Evolutionary conservation across 441 rosid genomes (phyloP), one percentile per base, ranked within the genome.

Genomic region (Geranium incanum): DNA sequence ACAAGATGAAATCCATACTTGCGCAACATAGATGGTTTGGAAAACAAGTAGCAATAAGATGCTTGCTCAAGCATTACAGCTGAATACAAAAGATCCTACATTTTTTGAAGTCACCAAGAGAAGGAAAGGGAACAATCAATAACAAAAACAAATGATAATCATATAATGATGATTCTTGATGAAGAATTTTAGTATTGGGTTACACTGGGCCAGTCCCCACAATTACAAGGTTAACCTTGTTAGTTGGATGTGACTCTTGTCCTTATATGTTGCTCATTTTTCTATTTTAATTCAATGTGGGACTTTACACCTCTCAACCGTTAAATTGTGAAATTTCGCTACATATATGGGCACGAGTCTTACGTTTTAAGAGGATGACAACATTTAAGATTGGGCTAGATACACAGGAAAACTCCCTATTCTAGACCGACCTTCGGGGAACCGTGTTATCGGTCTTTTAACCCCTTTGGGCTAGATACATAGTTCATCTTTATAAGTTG

Each of bases 51-150:
- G 83, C 99, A 95, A 78, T 93, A 93, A 71, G 99, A 91, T 80
- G 97, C 97, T 87, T 95, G 99, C 92, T 95, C 99, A 68, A 93
- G 90, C 98, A 95, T 89, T 67, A 95, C 97, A 75, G 99, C 99
- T 16, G 97, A 87, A 85, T 91, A 91, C 78, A 93, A 73, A 72
- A 89, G 80, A 77, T 95, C 99, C 99, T 95, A 37, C 76, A 3
- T 50, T 50, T 38, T 73, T 45, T 77, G 67, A 75, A 67, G 38
- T 37, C 52, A 71, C 83, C 68, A 78, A 77, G 19, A 38, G 69
- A 72, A 77, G 67, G 70, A 72, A 52, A 72, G 69, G 13, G 66
- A 55, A 5, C 23, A 57, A 65, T n/a, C 18, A 64, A 28, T 36
- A 65, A 3, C 67, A 63, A 63, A 23, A 63, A 52, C 18, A 52